phyloP scores from a whole-genome alignment of 345 rosid species.

The Aegle marmelos region DNA sequence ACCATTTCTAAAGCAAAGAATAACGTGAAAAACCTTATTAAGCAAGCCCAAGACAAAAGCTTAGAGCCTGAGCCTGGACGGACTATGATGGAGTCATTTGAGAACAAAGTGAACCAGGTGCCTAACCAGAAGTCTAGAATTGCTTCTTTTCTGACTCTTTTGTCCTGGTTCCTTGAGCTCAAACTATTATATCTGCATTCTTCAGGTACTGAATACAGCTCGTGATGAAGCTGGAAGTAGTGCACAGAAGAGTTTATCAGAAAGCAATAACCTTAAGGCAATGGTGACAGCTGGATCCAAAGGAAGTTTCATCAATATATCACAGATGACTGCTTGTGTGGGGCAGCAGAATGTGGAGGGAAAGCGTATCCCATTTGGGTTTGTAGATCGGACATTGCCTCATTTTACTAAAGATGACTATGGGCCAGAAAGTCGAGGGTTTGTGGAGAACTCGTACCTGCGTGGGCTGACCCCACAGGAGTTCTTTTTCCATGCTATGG shows the following conservation, averaged over 20 bases:
- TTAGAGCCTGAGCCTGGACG: slow-evolving; percentile 97
- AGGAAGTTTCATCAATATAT: slow-evolving; percentile 97
- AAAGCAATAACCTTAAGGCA: slow-evolving; percentile 96
- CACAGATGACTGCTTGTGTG: slow-evolving; percentile 99
- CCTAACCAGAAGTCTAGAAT: neutral
- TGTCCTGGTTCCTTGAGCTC: neutral
- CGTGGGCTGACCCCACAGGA: slow-evolving; percentile 99
- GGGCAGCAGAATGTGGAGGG: slow-evolving; percentile 99
- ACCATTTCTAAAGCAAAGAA: slow-evolving; percentile 83
- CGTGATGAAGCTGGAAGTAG: slow-evolving; percentile 99
- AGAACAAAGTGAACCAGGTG: slow-evolving; percentile 96
- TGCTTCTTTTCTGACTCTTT: neutral
- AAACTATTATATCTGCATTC: slow-evolving; percentile 9
- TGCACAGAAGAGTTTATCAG: slow-evolving; percentile 92
- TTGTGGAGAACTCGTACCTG: slow-evolving; percentile 94
- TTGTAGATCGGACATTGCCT: slow-evolving; percentile 84
- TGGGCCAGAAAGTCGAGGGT: slow-evolving; percentile 99
- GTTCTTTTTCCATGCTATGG: slow-evolving; percentile 99
- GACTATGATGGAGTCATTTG: slow-evolving; percentile 94
- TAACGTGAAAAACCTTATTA: slow-evolving; percentile 73
- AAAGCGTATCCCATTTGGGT: slow-evolving; percentile 94
- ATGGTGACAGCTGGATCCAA: slow-evolving; percentile 99
- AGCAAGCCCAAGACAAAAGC: slow-evolving; percentile 61
- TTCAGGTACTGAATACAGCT: slow-evolving; percentile 88
- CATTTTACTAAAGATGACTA: slow-evolving; percentile 95